Base-by-base conservation (phyloP, 2,329 filamentous ascomycete species). In the Verticillium klebahnii region DNA sequence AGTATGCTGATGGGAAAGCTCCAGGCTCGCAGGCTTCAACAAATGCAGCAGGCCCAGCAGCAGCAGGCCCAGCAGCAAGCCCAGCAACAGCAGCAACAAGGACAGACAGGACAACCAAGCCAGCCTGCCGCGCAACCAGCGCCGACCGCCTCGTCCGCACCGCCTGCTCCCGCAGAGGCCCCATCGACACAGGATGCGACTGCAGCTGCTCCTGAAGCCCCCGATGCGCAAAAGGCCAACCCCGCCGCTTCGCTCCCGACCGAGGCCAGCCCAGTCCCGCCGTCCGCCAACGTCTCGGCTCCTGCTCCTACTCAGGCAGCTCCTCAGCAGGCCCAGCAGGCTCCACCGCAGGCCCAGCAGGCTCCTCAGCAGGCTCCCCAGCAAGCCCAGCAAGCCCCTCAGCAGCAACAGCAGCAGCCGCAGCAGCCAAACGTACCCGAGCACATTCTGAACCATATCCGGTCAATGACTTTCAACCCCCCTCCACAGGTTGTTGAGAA, bases 1-100 rank as follows among this genome's bases (percentile, higher is more conserved):
- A 79, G 79, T 54, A 86, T 85, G 72, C 77, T 89, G 2, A 72
- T 79, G 3, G 72, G 71, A 0, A 88, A 86, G 71, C 77, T 86
- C 5, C 77, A 82, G 59, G 58, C 66, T 64, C 59, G 69, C 50
- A 67, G 71, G 25, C 71, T 76, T 19, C 71, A 76, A 34, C 68
- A 67, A 2, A 75, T 76, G 58, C 71, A 73, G 9, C 72, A 75
- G 32, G 72, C 73, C 56, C 71, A 74, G 17, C 68, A 71, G 39
- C 68, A 71, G 34, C 69, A 69, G 32, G 68, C 71, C 39, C 67
- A 69, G 23, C 57, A 57, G 8, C 64, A 62, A 4, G 69, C 68
- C 36, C 61, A 62, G 14, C 70, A 67, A 57, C 62, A 62, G 4
- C 61, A 67, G 50, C 68, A 67, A 54, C 64, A 64, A 37, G 57